These are phyloP conservation scores for Hericium erinaceus DNA, from an alignment of 768 basidiomycete species.

Conservation along the genomic window DNA sequence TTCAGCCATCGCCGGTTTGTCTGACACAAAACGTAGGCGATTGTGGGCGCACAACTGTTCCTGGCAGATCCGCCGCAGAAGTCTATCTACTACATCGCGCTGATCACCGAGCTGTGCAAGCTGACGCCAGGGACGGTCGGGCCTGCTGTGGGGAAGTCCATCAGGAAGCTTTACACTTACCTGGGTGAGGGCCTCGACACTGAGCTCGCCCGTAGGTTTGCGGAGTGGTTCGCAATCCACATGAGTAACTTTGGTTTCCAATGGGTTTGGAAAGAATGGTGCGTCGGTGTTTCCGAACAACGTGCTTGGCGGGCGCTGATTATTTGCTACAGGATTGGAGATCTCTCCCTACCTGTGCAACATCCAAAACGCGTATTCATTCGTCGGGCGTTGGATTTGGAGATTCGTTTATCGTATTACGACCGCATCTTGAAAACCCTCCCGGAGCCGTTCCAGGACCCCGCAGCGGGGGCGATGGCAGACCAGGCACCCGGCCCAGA, in stretches of 20 bases:
- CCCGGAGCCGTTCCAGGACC: conserved; percentile 68
- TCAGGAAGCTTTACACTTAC: conserved; percentile 71
- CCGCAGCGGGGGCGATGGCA: conserved; percentile 54
- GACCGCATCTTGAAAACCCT: conserved; percentile 87
- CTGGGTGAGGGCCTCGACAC: conserved; percentile 85
- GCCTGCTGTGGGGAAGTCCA: conserved; percentile 92
- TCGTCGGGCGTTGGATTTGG: conserved; percentile 77
- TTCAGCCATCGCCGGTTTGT: background rate
- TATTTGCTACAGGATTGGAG: conserved; percentile 59
- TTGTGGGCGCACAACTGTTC: conserved; percentile 64
- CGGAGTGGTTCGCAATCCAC: conserved; percentile 94
- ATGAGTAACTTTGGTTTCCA: conserved; percentile 97
- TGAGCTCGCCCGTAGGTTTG: conserved; percentile 71
- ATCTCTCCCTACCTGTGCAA: conserved; percentile 58
- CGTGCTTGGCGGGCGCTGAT: background rate
- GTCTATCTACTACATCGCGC: conserved; percentile 74
- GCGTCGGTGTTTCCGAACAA: conserved; percentile 16
- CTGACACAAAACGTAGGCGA: conserved; percentile 35
- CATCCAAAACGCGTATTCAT: conserved; percentile 90
- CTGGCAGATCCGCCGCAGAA: conserved; percentile 73
- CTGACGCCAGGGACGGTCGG: conserved; percentile 88
- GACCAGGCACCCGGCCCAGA: conserved; percentile 68
- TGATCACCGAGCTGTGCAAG: conserved; percentile 93
- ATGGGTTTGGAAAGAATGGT: conserved; percentile 99
- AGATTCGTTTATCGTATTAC: conserved; percentile 86